Percentiles rank a stretch among this genome's conserved stretches.
These are phyloP conservation scores for Uronychia setigera DNA, from an alignment of 73 alveolate species.

Conservation along the genomic window DNA sequence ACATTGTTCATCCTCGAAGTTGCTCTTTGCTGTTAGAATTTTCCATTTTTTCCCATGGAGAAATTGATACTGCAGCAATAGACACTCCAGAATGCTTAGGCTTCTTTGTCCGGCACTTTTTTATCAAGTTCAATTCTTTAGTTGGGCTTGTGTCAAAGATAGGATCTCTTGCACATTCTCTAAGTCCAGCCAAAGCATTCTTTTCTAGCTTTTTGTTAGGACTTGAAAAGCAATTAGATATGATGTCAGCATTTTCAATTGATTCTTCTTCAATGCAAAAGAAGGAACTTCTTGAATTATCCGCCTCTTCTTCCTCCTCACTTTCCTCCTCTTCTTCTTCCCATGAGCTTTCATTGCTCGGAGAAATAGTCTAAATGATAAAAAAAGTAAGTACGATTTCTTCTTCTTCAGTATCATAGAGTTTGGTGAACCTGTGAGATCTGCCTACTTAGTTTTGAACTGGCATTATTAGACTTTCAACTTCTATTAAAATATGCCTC, in stretches of 20 bases:
- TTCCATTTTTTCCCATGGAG: slow-evolving; percentile 1
- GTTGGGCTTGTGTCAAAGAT: background rate
- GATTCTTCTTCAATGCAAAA: background rate
- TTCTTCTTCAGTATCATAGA: too few species aligned
- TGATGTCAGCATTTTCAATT: background rate
- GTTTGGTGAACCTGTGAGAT: too few species aligned
- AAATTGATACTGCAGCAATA: background rate
- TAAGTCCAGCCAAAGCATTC: background rate
- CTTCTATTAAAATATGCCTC: too few species aligned
- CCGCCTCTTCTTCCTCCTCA: background rate
- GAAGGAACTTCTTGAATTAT: background rate
- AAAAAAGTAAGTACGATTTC: too few species aligned
- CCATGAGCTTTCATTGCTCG: background rate
- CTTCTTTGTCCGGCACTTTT: background rate
- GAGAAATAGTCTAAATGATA: too few species aligned
- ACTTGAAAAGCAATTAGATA: background rate
- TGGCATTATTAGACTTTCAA: too few species aligned
- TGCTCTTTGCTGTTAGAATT: background rate
- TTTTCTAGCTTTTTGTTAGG: background rate
- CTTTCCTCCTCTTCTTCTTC: background rate
- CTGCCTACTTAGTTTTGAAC: too few species aligned
- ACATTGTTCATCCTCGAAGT: background rate
- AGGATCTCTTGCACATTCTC: background rate
- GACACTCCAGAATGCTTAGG: background rate
- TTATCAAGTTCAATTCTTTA: background rate